Base-by-base conservation (phyloP, 2,329 filamentous ascomycete genomes). In the Ceratocystis ficicola region DNA sequence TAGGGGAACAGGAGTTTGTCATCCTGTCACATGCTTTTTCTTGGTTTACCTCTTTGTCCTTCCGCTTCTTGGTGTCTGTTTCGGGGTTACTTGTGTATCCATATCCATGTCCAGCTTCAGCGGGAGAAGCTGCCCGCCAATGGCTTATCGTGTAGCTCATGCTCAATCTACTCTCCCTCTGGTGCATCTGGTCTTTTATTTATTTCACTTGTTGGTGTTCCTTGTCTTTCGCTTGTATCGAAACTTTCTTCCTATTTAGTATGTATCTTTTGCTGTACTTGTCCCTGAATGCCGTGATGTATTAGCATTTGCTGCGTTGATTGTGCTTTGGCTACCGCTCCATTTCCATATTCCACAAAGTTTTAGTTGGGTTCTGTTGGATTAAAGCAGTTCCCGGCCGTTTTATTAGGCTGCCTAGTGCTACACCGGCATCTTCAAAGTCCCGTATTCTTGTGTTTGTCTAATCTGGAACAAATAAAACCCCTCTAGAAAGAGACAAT, bases 11-110 rank as follows among this genome's bases (percentile, higher is more conserved):
- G n/a, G 55, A 32, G 55, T 59, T 41, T 41, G 55, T 36, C 28
- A 17, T 17, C 55, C 55, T 41, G 55, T 60, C 41, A 44, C 44
- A 6, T 63, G 44, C 44, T 63, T 50, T 32, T 62, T 41, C 36
- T 41, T 41, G 36, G 36, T 41, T 12, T 41, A 5, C 12, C 32
- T 32, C 30, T 50, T 32, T 62, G 4, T 1, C 44, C 44, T 28
- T 17, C 22, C 22, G 20, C 59, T 62, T 20, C 55, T 59, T 32
- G 32, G 32, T 22, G 32, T 62, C 7, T 44, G 17, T 61, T 62
- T 62, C 30, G 44, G 22, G 17, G 25, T 46, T 46, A 59, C 55
- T 59, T 59, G 17, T 32, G 28, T 59, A 20, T 59, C 55, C 55
- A 59, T 44, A 44, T 25, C 36, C 36, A 22, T 44, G 57, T 59